Conservation (phyloP, 495 filamentous ascomycete genomes). For the Aspergillus baeticus region DNA sequence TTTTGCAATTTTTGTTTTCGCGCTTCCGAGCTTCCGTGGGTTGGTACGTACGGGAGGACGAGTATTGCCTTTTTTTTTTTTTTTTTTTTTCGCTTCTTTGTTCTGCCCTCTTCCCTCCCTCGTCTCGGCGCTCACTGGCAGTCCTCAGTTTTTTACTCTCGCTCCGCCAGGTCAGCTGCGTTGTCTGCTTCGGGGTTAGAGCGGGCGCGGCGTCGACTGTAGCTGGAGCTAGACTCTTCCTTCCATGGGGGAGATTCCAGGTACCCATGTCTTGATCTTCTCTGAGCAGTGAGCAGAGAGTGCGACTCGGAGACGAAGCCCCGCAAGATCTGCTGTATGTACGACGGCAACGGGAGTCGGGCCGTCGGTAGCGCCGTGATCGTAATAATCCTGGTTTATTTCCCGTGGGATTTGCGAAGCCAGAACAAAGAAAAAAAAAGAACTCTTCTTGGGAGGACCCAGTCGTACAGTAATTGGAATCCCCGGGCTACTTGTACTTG, state of each 20-base stretch:
- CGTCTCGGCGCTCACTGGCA: background rate
- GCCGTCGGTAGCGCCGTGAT: slow-evolving; percentile 24
- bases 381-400: slow-evolving; percentile 6
- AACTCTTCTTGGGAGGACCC: no score
- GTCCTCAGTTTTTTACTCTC: no score
- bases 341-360: slow-evolving; percentile 30
- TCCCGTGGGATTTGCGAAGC: no score
- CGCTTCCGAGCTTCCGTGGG: background rate
- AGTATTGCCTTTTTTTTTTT: background rate
- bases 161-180: slow-evolving; percentile 2
- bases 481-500: no score
- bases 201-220: background rate
- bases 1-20: background rate
- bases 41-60: no score
- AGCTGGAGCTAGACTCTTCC: background rate
- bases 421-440: background rate
- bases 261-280: background rate
- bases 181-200: slow-evolving; percentile 6
- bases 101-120: background rate
- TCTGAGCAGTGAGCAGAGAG: no score
- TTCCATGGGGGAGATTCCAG: background rate
- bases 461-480: no score
- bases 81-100: slow-evolving; percentile 2
- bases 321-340: slow-evolving; percentile 28
- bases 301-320: no score